Conservation (phyloP, 108 stramenopile genomes). For the Skeletonema marinoi region DNA sequence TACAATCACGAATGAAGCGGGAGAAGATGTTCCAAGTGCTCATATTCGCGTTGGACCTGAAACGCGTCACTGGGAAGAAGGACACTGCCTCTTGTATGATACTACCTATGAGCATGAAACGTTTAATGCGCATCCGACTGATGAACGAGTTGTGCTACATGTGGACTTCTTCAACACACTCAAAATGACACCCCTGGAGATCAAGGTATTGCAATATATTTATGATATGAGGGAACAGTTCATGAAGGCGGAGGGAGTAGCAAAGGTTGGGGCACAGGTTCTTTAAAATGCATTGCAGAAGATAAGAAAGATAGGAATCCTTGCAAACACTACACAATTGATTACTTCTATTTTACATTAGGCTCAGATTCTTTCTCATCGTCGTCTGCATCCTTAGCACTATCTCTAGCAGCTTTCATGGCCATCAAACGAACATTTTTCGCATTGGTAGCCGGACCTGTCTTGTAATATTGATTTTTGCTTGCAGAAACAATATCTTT, state of each 20-base stretch:
- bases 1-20: conserved; percentile 23
- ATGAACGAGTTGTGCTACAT: conserved; percentile 87
- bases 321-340: no score
- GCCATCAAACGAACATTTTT: not conserved
- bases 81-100: conserved; percentile 81
- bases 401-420: no score
- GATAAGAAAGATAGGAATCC: no score
- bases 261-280: conserved; percentile 82
- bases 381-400: no score
- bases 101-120: conserved; percentile 90
- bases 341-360: no score
- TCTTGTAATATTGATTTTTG: not conserved
- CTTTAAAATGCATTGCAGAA: conserved; percentile 40
- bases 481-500: not conserved
- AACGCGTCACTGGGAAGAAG: conserved; percentile 66
- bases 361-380: no score
- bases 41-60: conserved; percentile 82
- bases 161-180: conserved; percentile 90
- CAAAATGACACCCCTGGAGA: conserved; percentile 75
- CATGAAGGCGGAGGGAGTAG: conserved; percentile 87
- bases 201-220: conserved; percentile 84
- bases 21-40: conserved; percentile 39
- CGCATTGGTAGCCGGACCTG: not conserved
- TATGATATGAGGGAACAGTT: conserved; percentile 86
- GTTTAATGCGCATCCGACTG: conserved; percentile 63